These are phyloP conservation scores for Intubia oerlemansii DNA, from an alignment of 2,329 filamentous ascomycete genomes.

Conservation along the genomic window DNA sequence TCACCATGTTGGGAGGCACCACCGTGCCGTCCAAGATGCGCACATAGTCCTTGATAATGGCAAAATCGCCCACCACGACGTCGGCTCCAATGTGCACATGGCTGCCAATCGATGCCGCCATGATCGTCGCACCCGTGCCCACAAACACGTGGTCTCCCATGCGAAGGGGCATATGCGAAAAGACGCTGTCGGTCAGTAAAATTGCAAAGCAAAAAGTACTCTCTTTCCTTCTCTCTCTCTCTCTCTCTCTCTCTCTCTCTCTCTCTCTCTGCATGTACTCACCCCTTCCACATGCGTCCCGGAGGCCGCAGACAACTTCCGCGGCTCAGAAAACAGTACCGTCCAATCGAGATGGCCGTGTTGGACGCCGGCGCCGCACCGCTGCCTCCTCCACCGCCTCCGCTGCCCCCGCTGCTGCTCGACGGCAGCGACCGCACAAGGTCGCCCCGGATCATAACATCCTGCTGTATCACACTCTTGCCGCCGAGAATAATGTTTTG, in stretches of 20 bases:
- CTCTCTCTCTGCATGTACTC: too few species aligned
- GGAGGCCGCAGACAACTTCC: conserved; percentile 66
- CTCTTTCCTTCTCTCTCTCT: too few species aligned
- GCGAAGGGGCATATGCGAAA: conserved; percentile 73
- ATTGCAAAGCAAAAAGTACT: not conserved
- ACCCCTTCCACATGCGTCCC: conserved; percentile 59
- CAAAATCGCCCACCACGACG: conserved; percentile 65
- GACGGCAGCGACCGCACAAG: conserved; percentile 37
- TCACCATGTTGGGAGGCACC: conserved; percentile 71
- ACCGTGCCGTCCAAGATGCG: conserved; percentile 69
- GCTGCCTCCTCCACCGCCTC: too few species aligned
- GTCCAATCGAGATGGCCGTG: conserved; percentile 66
- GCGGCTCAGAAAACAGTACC: conserved; percentile 74
- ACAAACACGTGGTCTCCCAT: conserved; percentile 92
- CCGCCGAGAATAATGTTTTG: conserved; percentile 96
- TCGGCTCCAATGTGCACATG: conserved; percentile 71
- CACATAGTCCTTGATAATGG: conserved; percentile 84
- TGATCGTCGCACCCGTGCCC: conserved; percentile 51
- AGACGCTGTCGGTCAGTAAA: conserved; percentile 18
- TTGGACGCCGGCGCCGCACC: conserved; percentile 16
- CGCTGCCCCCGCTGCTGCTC: conserved; percentile 17
- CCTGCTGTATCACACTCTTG: conserved; percentile 86
- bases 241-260: too few species aligned
- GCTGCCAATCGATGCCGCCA: conserved; percentile 63
- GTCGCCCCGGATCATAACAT: conserved; percentile 85